Base-by-base conservation (phyloP, 164 flowering plant species). In the Chimonanthus salicifolius region DNA sequence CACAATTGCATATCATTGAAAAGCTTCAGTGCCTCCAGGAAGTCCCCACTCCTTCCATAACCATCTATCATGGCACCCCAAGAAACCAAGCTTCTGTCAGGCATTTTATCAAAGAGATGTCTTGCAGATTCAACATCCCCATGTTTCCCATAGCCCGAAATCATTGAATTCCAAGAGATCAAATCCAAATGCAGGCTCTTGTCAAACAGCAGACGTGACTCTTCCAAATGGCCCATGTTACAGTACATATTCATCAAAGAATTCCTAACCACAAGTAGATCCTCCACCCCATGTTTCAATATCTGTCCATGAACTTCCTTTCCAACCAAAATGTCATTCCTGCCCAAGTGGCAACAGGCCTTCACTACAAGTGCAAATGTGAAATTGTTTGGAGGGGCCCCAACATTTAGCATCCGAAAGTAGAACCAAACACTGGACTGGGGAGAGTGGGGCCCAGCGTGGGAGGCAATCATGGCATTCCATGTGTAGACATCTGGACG, bases 21-120 rank as follows among this genome's bases (percentile, higher is more conserved):
- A 18, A 77, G 47, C 68, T 74, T 80, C 80, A 85, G 75, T 2
- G 82, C 85, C 74, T 68, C 75, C 62, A 72, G 72, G 78, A 73
- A 76, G 54, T 77, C 76, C 13, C 80, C 84, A 73, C 74, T 76
- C 65, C 77, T 77, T 62, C 78, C 84, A 20, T 79, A 73, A 63
- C 84, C 85, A 78, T 84, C 80, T 50, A 85, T 84, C 88, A 84
- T 76, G 0, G 83, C 85, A 0, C 81, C 81, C 88, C 88, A 85
- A 78, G 86, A 84, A 16, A 84, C 81, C 50, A 47, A 0, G 33
- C 47, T 72, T 63, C 68, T 72, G 15, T 71, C 48, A 20, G 74
- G 74, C 74, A 71, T 71, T 47, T 58, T n/a, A 20, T 71, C 86
- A 21, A 80, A 85, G 11, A 80, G 16, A 44, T 11, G 54, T 46